Conservation (phyloP, 371 early-diverging fungal species). For the Mucor irregularis region DNA sequence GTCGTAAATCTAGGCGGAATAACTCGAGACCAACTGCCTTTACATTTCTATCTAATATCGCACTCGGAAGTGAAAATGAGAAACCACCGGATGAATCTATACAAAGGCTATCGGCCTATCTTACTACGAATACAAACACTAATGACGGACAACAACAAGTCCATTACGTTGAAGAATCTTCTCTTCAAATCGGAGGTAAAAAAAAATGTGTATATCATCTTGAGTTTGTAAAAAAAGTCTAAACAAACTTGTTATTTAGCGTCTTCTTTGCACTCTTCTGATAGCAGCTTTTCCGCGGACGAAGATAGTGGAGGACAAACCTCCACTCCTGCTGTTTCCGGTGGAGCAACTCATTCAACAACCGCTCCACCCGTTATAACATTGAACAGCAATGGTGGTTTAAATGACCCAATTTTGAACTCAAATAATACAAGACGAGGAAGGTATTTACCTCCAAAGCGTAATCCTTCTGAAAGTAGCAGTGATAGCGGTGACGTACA, state of each 20-base stretch:
- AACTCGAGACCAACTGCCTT: slow-evolving; percentile 55
- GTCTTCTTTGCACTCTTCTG: slow-evolving; percentile 39
- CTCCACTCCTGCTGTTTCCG: slow-evolving; percentile 27
- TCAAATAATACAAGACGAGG: slow-evolving; percentile 6
- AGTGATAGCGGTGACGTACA: slow-evolving; percentile 28
- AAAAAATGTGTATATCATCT: no score
- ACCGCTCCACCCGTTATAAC: slow-evolving; percentile 48
- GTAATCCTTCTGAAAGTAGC: slow-evolving; percentile 21
- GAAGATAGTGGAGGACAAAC: slow-evolving; percentile 24
- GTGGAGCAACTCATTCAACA: slow-evolving; percentile 22
- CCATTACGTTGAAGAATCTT: slow-evolving; percentile 8
- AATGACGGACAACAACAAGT: no score
- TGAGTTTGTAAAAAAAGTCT: no score
- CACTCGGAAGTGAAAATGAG: slow-evolving; percentile 43
- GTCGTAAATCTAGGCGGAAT: slow-evolving; percentile 59
- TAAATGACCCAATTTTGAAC: background rate
- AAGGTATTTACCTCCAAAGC: slow-evolving; percentile 1
- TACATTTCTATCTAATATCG: slow-evolving; percentile 47
- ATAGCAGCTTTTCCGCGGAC: slow-evolving; percentile 40
- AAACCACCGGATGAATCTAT: slow-evolving; percentile 29
- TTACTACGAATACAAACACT: background rate
- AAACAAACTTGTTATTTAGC: slow-evolving; percentile 9
- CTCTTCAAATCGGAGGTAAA: slow-evolving; percentile 15
- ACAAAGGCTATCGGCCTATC: slow-evolving; percentile 6
- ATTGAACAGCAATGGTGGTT: no score